Evolutionary conservation across 1,284 basidiomycete genomes (phyloP), one percentile per base, ranked within the genome.

Genomic region (Puccinia polysora): DNA sequence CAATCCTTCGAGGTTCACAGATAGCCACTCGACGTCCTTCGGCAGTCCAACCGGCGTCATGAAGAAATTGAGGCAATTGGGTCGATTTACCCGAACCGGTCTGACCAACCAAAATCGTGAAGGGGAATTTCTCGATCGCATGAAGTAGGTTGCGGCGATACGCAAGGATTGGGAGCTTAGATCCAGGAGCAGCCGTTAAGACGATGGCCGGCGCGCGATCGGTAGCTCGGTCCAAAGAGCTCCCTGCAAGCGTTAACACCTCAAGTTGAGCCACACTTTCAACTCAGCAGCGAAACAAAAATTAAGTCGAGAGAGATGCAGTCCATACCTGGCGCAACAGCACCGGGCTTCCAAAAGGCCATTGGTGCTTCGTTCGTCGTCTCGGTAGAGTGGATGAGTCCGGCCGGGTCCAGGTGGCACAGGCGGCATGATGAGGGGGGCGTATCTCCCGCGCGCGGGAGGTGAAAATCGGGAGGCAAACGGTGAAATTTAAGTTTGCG

Each of bases 41-140:
- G 12, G 73, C 64, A 45, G 80, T 77, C 80, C 80, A 81, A 2
- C 80, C 93, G 8, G 89, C 86, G 82, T 97, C 91, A 75, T 89
- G 83, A 3, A 98, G 84, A 80, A 90, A 97, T 79, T 97, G 95
- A 0, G 96, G 95, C 65, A 99, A 84, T 80, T 97, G 92, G 74
- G 94, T 97, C 10, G 93, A 96, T 82, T 98, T 98, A 72, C 96
- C 95, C 73, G 90, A 96, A 3, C 95, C 96, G 0, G 95, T 98
- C 78, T 97, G 92, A 12, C 92, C 94, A 25, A 97, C 89, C 4
- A 84, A 52, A 50, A 78, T 76, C 14, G 63, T 67, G 65, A 59
- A 49, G 18, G 28, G 64, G 56, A 75, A 53, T 10, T 65, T 47
- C 49, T 70, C 50, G n/a, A 76, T 64, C 12, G 67, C 43, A 38